Base-by-base conservation (phyloP, 2,329 filamentous ascomycete genomes). In the Gaeumannomyces tritici region DNA sequence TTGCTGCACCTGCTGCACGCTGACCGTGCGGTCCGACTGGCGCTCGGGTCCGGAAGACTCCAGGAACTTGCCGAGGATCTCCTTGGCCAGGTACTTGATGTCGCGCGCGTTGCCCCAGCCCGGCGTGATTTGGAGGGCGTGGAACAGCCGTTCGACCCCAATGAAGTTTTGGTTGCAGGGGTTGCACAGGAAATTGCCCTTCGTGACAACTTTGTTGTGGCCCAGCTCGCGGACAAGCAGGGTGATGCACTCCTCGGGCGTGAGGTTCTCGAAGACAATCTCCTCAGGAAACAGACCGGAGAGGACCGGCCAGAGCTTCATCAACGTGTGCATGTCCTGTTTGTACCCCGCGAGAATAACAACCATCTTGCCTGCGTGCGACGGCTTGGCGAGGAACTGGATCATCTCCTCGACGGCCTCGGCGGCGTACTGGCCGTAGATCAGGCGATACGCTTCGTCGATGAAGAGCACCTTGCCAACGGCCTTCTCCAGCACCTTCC, bases 271-370 rank as follows among this genome's bases (percentile, higher is more conserved):
- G 69, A 90, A 91, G 26, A 80, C 71, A 1, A 90, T 70, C 0
- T 79, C 75, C 42, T 88, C 85, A 0, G 85, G 83, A 66, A 91
- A 90, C 0, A 87, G 81, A 54, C 83, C 87, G 0, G 81, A 82
- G 21, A 91, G 73, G 0, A 87, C 88, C 0, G 82, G 79, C 64
- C 90, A 90, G 24, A 80, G 76, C 0, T 74, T 72, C 72, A 90
- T 78, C 0, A 91, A 77, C 0, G 75, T 72, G 66, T 90, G 84
- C 63, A 90, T 89, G 51, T 90, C 84, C 0, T 79, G 67, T 11
- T 86, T 82, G 65, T 91, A 91, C 0, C 89, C 88, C 0, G 88
- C 88, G 0, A 91, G 73, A 42, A 91, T 88, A 35, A 88, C 79
- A 42, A 90, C 77, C 2, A 90, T 72, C 63, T 85, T 88, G 31